These are phyloP conservation scores for Diutina ranongensis DNA, from an alignment of 1,139 yeast species.

Conservation along the genomic window DNA sequence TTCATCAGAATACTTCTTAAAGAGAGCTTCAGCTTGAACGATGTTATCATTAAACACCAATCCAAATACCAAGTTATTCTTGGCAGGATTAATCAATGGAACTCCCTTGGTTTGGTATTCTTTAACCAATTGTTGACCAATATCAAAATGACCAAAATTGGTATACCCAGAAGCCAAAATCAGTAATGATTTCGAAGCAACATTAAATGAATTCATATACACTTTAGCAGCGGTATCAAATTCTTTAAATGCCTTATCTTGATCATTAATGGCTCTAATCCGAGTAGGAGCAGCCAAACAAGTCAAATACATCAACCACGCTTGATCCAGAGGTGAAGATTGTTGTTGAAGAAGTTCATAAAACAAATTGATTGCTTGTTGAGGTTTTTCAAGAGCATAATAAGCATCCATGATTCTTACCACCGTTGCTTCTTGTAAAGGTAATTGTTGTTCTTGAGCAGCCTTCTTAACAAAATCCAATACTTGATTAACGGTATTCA, in stretches of 20 bases:
- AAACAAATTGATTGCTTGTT: slow-evolving; percentile 24
- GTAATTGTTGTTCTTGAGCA: slow-evolving; percentile 15
- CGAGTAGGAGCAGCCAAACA: slow-evolving; percentile 25
- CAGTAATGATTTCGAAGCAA: slow-evolving; percentile 17
- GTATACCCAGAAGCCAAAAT: slow-evolving; percentile 25
- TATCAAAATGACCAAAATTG: slow-evolving; percentile 23
- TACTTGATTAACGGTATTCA: slow-evolving; percentile 13
- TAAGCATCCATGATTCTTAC: slow-evolving; percentile 25
- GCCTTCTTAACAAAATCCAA: slow-evolving; percentile 18
- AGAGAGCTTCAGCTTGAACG: slow-evolving; percentile 23
- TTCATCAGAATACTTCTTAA: slow-evolving; percentile 18
- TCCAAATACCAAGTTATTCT: slow-evolving; percentile 28
- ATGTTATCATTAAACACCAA: slow-evolving; percentile 20
- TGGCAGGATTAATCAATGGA: slow-evolving; percentile 20
- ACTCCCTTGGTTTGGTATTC: slow-evolving; percentile 12
- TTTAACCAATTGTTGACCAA: slow-evolving; percentile 19
- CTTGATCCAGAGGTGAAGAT: slow-evolving; percentile 16
- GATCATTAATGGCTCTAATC: slow-evolving; percentile 14
- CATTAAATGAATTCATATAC: slow-evolving; percentile 17
- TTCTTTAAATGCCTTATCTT: slow-evolving; percentile 11
- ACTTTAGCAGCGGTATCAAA: slow-evolving; percentile 19
- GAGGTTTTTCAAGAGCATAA: slow-evolving; percentile 16
- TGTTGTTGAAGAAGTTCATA: slow-evolving; percentile 21
- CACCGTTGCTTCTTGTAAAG: slow-evolving; percentile 21
- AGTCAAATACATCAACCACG: slow-evolving; percentile 29